phyloP scores from a whole-genome alignment of 2,329 filamentous ascomycete genomes.

The Iodosphaeria phyllophila region DNA sequence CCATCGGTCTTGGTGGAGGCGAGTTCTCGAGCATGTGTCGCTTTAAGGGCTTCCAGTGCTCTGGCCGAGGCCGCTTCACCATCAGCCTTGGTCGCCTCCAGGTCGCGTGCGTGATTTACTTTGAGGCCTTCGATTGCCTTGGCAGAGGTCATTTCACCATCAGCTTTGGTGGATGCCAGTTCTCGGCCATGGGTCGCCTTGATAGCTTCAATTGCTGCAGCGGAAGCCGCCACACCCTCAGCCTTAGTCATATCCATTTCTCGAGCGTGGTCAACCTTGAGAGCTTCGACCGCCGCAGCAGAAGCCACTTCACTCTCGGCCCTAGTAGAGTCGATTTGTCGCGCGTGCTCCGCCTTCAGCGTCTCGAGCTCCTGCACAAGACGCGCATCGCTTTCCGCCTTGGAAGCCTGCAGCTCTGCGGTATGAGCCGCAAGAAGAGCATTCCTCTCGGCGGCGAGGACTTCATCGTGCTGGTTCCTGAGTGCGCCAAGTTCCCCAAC shows the following conservation, averaged over 20 bases:
- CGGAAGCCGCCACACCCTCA: constrained; percentile 8
- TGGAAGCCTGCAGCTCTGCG: constrained; percentile 9
- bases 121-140: constrained; percentile 9
- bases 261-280: constrained; percentile 9
- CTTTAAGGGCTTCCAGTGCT: constrained; percentile 2
- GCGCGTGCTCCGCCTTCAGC: constrained; percentile 5
- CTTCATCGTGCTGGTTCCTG: constrained; percentile 8
- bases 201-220: constrained; percentile 1
- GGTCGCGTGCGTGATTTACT: constrained; percentile 9
- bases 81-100: constrained; percentile 10
- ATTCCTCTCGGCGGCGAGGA: constrained; percentile 7
- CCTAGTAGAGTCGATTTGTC: constrained; percentile 7
- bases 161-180: constrained; percentile 2
- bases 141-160: constrained; percentile 6
- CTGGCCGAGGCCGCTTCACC: constrained; percentile 7
- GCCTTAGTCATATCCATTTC: constrained; percentile 11
- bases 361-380: constrained; percentile 7
- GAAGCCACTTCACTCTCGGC: constrained; percentile 7
- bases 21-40: constrained; percentile 1
- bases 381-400: constrained; percentile 5
- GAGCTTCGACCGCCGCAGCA: constrained; percentile 9
- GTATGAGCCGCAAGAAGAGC: constrained; percentile 8
- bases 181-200: constrained; percentile 1
- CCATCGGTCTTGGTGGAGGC: constrained; percentile 3
- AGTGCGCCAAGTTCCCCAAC: constrained; percentile 6